Evolutionary conservation across 2,329 filamentous ascomycete genomes (phyloP), one percentile per base, ranked within the genome.

Genomic region (Pseudocercospora cruenta): DNA sequence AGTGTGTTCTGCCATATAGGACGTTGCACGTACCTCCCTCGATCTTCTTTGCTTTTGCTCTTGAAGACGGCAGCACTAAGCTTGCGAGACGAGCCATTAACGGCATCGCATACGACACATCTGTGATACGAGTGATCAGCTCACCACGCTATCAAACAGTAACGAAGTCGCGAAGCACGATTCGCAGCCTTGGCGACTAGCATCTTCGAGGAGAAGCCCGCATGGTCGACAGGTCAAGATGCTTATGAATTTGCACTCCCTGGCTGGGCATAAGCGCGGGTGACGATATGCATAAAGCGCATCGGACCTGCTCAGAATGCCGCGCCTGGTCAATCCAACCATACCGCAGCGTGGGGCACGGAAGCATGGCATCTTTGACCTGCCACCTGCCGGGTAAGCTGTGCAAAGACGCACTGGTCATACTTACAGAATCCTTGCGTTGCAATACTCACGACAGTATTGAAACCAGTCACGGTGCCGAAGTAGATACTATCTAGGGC

Each of bases 81-180:
- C 60, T 66, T 12, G 53, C 76, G 24, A 87, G 78, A 49, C 85
- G 82, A 12, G 81, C 81, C 19, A 85, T 73, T 0, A 88, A 78
- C 0, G 85, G 84, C 76, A 86, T 83, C 10, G 85, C 83, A 70
- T 88, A 87, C 0, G 85, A 87, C 0, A 87, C 77, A 69, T 87
- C 67, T 69, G 61, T 26, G 16, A 7, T 31, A 10, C 24, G 26
- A 14, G 22, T 64, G 58, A 64, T 62, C 62, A 62, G 33, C 21
- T 28, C 47, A 7, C n/a, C n/a, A 43, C 3, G 16, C 39, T 45
- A 19, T 55, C 31, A 47, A 54, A 21, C 0, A 12, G 14, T 31
- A 12, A 10, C 36, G 28, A 53, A 28, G n/a, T 53, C 31, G n/a
- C 55, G 55, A 58, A 39, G 16, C 1, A 58, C 51, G 39, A 55